Evolutionary conservation across 352 stramenopile species (phyloP).

Genomic region (Phytophthora colocasiae): DNA sequence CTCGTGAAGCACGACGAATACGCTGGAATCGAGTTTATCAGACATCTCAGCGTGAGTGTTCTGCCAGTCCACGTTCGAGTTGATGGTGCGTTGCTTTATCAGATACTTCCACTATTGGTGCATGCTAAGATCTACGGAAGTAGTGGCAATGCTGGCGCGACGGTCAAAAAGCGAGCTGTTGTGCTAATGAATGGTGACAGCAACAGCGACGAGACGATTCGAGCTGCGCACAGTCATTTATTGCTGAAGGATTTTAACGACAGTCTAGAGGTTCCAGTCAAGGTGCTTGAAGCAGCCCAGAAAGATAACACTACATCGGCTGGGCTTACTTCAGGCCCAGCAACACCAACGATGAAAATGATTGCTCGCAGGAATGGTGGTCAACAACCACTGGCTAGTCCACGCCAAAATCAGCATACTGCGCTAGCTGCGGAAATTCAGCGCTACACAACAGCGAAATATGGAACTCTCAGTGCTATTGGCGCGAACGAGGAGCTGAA

Average conservation of each 20-base stretch:
- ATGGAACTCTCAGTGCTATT: conserved; percentile 42
- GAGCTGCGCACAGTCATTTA: conserved; percentile 52
- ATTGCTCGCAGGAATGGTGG: conserved; percentile 34
- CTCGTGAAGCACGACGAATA: conserved; percentile 90
- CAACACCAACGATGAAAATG: conserved; percentile 41
- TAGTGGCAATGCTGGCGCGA: conserved; percentile 15
- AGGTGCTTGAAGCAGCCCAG: conserved; percentile 74
- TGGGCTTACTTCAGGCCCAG: conserved; percentile 35
- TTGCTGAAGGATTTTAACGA: conserved; percentile 77
- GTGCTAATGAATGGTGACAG: conserved; percentile 35
- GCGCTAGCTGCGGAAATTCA: conserved; percentile 46
- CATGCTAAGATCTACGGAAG: conserved; percentile 57
- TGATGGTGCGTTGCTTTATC: conserved; percentile 82
- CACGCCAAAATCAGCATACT: conserved; percentile 37
- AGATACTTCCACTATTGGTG: conserved; percentile 71
- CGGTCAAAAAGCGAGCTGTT: conserved; percentile 31
- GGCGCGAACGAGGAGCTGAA: conserved; percentile 67
- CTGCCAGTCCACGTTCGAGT: conserved; percentile 83
- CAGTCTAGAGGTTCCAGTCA: conserved; percentile 74
- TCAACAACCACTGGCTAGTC: conserved; percentile 21
- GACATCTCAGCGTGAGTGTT: conserved; percentile 77
- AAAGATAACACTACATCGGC: conserved; percentile 68
- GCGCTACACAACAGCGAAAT: conserved; percentile 33
- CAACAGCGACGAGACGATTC: conserved; percentile 39
- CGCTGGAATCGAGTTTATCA: conserved; percentile 87